Base-by-base conservation (phyloP, 2,329 filamentous ascomycete species). In the Pseudogymnoascus sp. region DNA sequence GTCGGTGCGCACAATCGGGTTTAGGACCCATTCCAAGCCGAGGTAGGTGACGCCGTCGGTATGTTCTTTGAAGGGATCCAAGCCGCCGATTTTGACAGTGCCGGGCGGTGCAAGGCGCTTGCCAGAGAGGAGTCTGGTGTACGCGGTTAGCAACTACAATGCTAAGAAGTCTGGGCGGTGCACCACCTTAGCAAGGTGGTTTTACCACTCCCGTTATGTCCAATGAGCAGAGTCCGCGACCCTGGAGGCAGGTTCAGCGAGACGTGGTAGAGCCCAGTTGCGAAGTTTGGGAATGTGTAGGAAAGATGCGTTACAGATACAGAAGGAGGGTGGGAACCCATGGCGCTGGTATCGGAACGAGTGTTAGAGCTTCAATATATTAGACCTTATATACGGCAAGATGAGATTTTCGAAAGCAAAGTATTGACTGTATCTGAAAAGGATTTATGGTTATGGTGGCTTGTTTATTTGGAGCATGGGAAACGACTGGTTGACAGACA, bases 11-110 rank as follows among this genome's bases (percentile, higher is more conserved):
- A 97, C 95, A 71, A 97, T 96, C 59, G 90, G 91, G 79, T 97
- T 97, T 8, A 99, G 84, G 2, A 97, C 95, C 95, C 95, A 99
- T 81, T 99, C 95, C 0, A 97, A 85, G 0, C 95, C 95, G 6
- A 99, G 89, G 76, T 99, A 99, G 21, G 93, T 97, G 34, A 99
- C 93, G 66, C 95, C 95, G 77, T 96, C 90, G 28, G 97, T 85
- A 10, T 88, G 86, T 37, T 92, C 84, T 75, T 91, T 89, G 84
- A 99, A 99, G 7, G 95, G 95, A 76, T 99, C 95, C 59, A 91
- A 85, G 67, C 90, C 91, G 59, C 85, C 89, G 66, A 99, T 88
- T 71, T 79, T 80, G 74, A 99, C 90, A 67, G 87, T 86, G 73
- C 83, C 80, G 62, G 80, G 78, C 0, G 95, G 93, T 1, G 93